A percentile compares a stretch with the other conserved stretches of the same genome.
phyloP scores from a whole-genome alignment of 1,284 basidiomycete genomes.

The Thelephora terrestris region DNA sequence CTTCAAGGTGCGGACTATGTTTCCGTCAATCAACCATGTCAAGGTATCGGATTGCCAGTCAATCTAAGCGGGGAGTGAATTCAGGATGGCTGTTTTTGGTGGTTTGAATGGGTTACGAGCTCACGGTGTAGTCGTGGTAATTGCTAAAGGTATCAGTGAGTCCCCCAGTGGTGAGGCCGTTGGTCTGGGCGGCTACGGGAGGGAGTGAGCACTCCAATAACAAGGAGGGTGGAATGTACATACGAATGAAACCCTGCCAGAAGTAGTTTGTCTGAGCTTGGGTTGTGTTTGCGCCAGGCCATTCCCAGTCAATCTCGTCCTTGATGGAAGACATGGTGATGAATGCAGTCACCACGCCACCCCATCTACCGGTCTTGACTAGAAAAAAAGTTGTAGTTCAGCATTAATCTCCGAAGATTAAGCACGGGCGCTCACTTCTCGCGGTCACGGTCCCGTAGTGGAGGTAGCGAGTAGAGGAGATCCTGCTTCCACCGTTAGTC shows the following conservation, averaged over 20 bases:
- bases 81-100: background rate
- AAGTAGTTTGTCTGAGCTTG: conserved; percentile 71
- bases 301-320: conserved; percentile 86
- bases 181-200: conserved; percentile 28
- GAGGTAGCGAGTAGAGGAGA: conserved; percentile 73
- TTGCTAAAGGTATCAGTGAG: conserved; percentile 53
- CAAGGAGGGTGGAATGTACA: conserved; percentile 20
- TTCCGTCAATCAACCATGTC: conserved; percentile 61
- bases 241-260: conserved; percentile 69
- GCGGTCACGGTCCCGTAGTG: conserved; percentile 75
- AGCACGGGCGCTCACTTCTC: conserved; percentile 34
- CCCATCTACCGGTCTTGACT: conserved; percentile 66
- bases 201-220: background rate
- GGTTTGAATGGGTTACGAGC: conserved; percentile 15
- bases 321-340: conserved; percentile 81
- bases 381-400: conserved; percentile 3
- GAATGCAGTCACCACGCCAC: conserved; percentile 72
- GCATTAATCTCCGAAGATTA: background rate
- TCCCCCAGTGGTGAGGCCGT: conserved; percentile 36
- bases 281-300: conserved; percentile 49
- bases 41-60: conserved; percentile 69
- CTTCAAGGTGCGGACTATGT: conserved; percentile 56
- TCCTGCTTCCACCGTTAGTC: conserved; percentile 59
- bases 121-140: conserved; percentile 70
- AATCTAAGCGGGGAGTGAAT: conserved; percentile 33